Base-by-base conservation (phyloP, 2,329 filamentous ascomycete species). In the Pestalotiopsis sp. region DNA sequence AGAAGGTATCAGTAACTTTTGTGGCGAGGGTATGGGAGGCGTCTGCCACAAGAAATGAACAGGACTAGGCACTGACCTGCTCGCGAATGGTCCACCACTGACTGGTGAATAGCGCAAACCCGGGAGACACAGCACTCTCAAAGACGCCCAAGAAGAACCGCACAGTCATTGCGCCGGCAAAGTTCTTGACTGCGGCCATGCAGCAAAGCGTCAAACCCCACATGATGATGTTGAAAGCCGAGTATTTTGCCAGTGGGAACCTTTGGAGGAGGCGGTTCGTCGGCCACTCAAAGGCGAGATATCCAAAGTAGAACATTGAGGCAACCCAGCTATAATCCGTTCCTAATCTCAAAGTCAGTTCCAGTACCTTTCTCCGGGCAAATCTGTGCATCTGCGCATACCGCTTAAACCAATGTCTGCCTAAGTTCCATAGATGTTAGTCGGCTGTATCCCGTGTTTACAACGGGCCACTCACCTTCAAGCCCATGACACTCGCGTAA, bases 221-320 rank as follows among this genome's bases (percentile, higher is more conserved):
- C 72, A 88, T 82, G 69, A 91, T 84, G 68, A 92, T 86, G 73
- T 89, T 91, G 70, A 86, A 83, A 0, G 88, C 88, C 1, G 87
- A 90, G 77, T 91, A 92, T 74, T 92, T 92, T 0, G 88, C 90
- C 6, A 92, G 78, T 0, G 90, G 90, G 2, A 92, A 78, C 1
- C 85, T 81, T 76, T 92, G 90, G 13, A 92, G 82, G 36, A 92
- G 82, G 13, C 87, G 85, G 74, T 86, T 90, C 1, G 90, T 91
- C 0, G 90, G 90, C 76, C 90, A 92, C 75, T 92, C 90, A 85
- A 85, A 91, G 2, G 84, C 86, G 17, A 81, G 74, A 67, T 81
- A 81, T 75, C 83, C 83, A 59, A 85, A 85, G 72, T 86, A 86
- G 72, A 86, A 86, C 75, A 86, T 79, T 72, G 81, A 84, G 1